phyloP scores from a whole-genome alignment of 352 stramenopile genomes.

The Pythium sukuiense region DNA sequence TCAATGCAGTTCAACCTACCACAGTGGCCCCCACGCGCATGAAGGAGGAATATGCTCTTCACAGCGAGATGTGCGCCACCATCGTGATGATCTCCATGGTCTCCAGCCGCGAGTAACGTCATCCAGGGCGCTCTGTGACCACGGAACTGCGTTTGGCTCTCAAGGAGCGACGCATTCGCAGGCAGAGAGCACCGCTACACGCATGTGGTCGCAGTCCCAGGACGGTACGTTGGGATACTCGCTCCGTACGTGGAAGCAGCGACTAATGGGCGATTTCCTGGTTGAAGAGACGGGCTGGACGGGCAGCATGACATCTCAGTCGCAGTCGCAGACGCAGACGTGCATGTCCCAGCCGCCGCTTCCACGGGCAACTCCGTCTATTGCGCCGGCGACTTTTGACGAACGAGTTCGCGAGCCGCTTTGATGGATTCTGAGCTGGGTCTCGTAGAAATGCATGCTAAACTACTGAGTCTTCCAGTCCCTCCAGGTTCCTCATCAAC shows the following conservation, averaged over 20 bases:
- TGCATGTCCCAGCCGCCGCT: conserved; percentile 29
- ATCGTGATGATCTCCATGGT: not conserved
- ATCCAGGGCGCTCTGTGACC: not conserved
- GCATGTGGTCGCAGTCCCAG: conserved; percentile 10
- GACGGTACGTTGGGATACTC: conserved; percentile 21
- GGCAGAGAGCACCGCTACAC: not conserved
- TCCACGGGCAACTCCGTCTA: not conserved
- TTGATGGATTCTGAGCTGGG: conserved; percentile 27
- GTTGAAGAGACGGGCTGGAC: conserved; percentile 30
- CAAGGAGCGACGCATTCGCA: not conserved
- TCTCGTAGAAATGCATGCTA: conserved; percentile 36
- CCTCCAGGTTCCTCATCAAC: conserved; percentile 12
- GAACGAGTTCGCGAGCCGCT: conserved; percentile 13
- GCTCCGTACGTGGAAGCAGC: not conserved
- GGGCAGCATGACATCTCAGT: conserved; percentile 45
- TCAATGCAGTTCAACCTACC: not conserved
- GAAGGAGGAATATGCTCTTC: not conserved
- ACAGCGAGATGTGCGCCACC: not conserved
- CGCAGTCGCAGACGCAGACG: conserved; percentile 33
- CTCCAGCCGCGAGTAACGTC: not conserved
- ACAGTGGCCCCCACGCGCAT: not conserved
- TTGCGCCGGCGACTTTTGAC: conserved; percentile 8
- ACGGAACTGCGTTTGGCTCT: not conserved
- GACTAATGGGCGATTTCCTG: not conserved
- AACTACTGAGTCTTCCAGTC: conserved; percentile 5